Percentiles rank a stretch among this genome's conserved stretches.
Evolutionary conservation across 768 basidiomycete species (phyloP).

Genomic region (Lentinula edodes): DNA sequence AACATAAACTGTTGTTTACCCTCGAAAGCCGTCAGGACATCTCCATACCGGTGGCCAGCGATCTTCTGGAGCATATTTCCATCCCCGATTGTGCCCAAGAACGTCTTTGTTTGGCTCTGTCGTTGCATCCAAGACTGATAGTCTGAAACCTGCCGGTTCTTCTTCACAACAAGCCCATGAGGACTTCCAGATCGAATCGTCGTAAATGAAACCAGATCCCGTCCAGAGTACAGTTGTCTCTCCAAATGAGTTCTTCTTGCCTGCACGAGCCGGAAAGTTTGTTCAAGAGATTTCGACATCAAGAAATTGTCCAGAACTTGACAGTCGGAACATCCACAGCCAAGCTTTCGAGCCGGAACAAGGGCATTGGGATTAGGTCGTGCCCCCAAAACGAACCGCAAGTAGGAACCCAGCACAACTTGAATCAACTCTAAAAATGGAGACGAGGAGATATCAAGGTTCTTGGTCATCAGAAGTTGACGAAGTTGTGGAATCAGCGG

Average conservation of each 20-base stretch:
- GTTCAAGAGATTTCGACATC: slow-evolving; percentile 7
- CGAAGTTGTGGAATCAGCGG: slow-evolving; percentile 21
- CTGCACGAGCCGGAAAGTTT: slow-evolving; percentile 16
- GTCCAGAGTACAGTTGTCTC: slow-evolving; percentile 11
- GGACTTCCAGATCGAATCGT: slow-evolving; percentile 16
- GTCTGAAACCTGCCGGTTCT: slow-evolving; percentile 17
- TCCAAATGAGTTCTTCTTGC: slow-evolving; percentile 20
- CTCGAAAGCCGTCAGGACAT: slow-evolving; percentile 22
- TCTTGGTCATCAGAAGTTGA: slow-evolving; percentile 11
- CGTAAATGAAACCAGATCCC: slow-evolving; percentile 7
- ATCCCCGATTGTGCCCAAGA: slow-evolving; percentile 21
- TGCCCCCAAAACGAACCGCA: slow-evolving; percentile 21
- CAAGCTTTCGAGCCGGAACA: slow-evolving; percentile 21
- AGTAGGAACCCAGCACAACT: slow-evolving; percentile 21
- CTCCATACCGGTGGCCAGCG: slow-evolving; percentile 25
- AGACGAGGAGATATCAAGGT: background rate
- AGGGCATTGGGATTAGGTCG: slow-evolving; percentile 10
- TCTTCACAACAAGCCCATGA: slow-evolving; percentile 22
- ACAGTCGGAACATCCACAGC: slow-evolving; percentile 27
- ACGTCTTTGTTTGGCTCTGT: slow-evolving; percentile 17
- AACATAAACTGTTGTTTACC: slow-evolving; percentile 17
- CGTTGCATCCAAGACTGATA: slow-evolving; percentile 7
- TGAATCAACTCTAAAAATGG: slow-evolving; percentile 11
- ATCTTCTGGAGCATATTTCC: slow-evolving; percentile 20
- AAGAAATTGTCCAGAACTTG: slow-evolving; percentile 22